A percentile compares a stretch with the other conserved stretches of the same genome.
phyloP scores from a whole-genome alignment of 2,329 filamentous ascomycete genomes.

The Pezicula neosporulosa region DNA sequence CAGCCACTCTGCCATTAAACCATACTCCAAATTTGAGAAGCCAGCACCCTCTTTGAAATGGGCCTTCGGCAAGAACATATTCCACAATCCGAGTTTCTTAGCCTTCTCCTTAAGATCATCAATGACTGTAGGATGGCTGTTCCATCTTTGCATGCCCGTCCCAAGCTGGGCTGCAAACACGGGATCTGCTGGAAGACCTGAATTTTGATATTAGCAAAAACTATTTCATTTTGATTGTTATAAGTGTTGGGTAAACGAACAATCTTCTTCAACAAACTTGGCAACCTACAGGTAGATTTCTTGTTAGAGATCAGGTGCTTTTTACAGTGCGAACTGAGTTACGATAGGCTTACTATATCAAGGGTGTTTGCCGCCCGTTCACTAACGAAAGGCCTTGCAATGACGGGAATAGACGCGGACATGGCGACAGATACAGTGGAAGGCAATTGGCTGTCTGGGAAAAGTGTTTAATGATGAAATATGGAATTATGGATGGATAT shows the following conservation, averaged over 20 bases:
- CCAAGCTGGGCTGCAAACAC: conserved; percentile 77
- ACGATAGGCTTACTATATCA: neutral
- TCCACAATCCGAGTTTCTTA: conserved; percentile 81
- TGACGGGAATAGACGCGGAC: too few relatives aligned
- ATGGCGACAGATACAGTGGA: too few relatives aligned
- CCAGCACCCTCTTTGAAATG: conserved; percentile 92
- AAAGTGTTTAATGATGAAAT: too few relatives aligned
- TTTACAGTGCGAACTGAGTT: neutral
- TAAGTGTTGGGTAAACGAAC: conserved; percentile 26
- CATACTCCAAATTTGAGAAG: conserved; percentile 90
- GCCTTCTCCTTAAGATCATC: conserved; percentile 86
- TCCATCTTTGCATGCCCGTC: conserved; percentile 69
- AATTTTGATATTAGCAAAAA: neutral
- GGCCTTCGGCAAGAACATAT: conserved; percentile 90
- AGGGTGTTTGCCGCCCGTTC: conserved; percentile 77
- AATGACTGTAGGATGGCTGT: conserved; percentile 70
- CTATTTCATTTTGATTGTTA: neutral
- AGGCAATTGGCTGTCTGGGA: too few relatives aligned
- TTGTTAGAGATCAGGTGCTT: neutral
- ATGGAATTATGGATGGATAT: too few relatives aligned
- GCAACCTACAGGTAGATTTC: conserved; percentile 49
- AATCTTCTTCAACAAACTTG: conserved; percentile 94
- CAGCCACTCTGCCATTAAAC: conserved; percentile 90
- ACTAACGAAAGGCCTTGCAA: conserved; percentile 46
- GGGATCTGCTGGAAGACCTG: conserved; percentile 66